Evolutionary conservation across 2,329 filamentous ascomycete species (phyloP).

Genomic region (Trichoderma endophyticum): DNA sequence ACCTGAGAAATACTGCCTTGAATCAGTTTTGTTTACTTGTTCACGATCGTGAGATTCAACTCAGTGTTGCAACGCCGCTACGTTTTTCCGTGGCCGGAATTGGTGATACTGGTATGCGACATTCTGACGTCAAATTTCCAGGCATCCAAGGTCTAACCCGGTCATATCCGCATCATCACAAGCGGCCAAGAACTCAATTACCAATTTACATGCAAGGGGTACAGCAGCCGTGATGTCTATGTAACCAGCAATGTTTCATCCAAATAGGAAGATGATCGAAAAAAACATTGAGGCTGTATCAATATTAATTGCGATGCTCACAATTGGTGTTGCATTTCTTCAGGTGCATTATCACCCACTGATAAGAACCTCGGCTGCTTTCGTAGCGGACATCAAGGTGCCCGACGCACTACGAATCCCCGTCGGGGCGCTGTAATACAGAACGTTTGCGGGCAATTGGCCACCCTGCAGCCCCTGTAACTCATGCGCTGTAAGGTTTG

Average conservation of each 20-base stretch:
- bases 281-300: not conserved
- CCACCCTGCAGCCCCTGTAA: not conserved
- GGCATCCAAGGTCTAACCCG: not conserved
- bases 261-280: not conserved
- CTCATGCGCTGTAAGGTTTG: not conserved
- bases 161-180: not conserved
- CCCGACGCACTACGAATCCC: too few relatives aligned
- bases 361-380: not conserved
- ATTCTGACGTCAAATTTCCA: not conserved
- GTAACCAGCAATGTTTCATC: not conserved
- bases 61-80: not conserved
- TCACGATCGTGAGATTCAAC: not conserved
- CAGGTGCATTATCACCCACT: not conserved
- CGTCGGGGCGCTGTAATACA: not conserved
- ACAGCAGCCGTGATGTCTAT: not conserved
- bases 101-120: not conserved
- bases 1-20: not conserved
- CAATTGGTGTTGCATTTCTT: not conserved
- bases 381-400: not conserved
- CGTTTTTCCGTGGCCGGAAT: not conserved
- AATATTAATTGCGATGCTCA: not conserved
- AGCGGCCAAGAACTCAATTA: not conserved
- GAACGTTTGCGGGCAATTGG: not conserved
- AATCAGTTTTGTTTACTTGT: not conserved
- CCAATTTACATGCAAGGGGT: not conserved